Evolutionary conservation across 1,284 basidiomycete genomes (phyloP).

Genomic region (Macrocybe sp.): DNA sequence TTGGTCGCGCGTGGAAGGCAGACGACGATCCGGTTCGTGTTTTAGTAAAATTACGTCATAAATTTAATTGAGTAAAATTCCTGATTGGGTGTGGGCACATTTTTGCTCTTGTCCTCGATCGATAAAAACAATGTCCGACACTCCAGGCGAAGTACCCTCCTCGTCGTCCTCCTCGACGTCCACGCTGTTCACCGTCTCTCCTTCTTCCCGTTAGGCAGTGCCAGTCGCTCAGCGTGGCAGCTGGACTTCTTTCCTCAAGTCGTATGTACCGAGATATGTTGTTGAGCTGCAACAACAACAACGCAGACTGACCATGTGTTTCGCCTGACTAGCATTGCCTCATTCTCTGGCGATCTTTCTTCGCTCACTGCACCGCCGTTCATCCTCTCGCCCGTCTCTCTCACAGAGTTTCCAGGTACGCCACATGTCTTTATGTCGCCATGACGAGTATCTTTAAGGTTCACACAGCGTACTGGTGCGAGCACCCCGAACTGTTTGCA

Average conservation of each 20-base stretch:
- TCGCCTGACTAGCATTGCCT: conserved; percentile 53
- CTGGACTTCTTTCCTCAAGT: conserved; percentile 81
- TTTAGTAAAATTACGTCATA: no score
- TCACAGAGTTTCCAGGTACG: conserved; percentile 86
- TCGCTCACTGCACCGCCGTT: conserved; percentile 94
- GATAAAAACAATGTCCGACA: no score
- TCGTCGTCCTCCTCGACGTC: no score
- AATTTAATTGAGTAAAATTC: no score
- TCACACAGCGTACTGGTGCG: conserved; percentile 82
- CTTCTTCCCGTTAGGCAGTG: conserved; percentile 45
- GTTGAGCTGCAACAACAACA: background rate
- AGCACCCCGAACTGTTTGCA: conserved; percentile 81
- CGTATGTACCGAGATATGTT: conserved; percentile 40
- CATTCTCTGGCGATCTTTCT: conserved; percentile 89
- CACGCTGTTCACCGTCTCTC: no score
- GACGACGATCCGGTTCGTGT: no score
- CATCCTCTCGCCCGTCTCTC: conserved; percentile 81
- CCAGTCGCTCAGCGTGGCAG: conserved; percentile 68
- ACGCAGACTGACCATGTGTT: conserved; percentile 1
- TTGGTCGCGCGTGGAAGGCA: no score
- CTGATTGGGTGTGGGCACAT: no score
- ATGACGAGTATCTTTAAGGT: conserved; percentile 1
- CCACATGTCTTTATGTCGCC: background rate
- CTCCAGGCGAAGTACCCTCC: no score
- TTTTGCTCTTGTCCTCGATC: no score